Conservation (phyloP, 2,329 filamentous ascomycete species). For the Diaporthe australafricana region DNA sequence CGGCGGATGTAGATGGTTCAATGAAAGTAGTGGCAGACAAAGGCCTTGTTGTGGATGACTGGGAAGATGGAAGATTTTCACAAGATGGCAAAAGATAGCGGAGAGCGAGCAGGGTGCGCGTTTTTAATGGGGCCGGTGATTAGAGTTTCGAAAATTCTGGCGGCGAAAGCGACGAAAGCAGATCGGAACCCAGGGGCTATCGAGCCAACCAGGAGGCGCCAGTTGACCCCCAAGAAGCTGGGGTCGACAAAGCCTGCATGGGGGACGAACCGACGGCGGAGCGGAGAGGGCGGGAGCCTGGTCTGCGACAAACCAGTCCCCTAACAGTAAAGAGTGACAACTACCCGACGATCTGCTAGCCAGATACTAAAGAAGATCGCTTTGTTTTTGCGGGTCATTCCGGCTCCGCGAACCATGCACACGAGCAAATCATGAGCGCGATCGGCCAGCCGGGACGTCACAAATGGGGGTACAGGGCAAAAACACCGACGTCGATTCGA, state of each 20-base stretch:
- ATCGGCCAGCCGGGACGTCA: slow-evolving; percentile 31
- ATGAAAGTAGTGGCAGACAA: slow-evolving; percentile 30
- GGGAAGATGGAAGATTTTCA: slow-evolving; percentile 13
- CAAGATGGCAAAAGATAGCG: slow-evolving; percentile 14
- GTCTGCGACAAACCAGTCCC: background rate
- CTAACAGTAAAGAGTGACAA: background rate
- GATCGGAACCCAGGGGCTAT: slow-evolving; percentile 41
- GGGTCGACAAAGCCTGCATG: slow-evolving; percentile 10
- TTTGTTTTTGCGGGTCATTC: slow-evolving; percentile 28
- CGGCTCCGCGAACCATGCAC: slow-evolving; percentile 23
- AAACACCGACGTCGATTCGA: slow-evolving; percentile 7
- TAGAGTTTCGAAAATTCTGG: slow-evolving; percentile 27
- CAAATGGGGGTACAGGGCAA: background rate
- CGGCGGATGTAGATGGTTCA: background rate
- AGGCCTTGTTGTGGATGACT: background rate
- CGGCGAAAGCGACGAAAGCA: slow-evolving; percentile 40
- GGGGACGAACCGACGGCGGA: slow-evolving; percentile 16
- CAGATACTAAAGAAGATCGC: background rate
- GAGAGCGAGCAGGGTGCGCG: slow-evolving; percentile 23
- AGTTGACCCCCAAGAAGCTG: slow-evolving; percentile 31
- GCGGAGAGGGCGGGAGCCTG: slow-evolving; percentile 8
- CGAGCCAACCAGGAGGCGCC: slow-evolving; percentile 18
- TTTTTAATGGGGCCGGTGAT: slow-evolving; percentile 27
- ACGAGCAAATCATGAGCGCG: slow-evolving; percentile 25
- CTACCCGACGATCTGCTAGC: background rate